Percentiles rank a stretch among this genome's conserved stretches.
phyloP scores from a whole-genome alignment of 768 basidiomycete genomes.

The Asterophora lycoperdoides region DNA sequence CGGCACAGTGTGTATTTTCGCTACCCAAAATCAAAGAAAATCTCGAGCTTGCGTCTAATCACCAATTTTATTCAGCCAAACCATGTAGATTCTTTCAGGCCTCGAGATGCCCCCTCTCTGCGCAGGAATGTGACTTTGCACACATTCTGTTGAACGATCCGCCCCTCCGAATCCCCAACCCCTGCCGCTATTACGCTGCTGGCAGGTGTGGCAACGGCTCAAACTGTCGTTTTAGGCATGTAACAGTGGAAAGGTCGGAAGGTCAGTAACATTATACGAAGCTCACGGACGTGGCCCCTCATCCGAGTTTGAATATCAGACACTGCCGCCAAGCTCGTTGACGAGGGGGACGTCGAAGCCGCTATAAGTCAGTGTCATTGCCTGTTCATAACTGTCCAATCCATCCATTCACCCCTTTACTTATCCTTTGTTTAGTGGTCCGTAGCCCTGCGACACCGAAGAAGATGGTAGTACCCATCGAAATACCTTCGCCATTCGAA shows the following conservation, averaged over 20 bases:
- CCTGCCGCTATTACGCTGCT: constrained; percentile 33
- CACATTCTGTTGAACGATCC: constrained; percentile 33
- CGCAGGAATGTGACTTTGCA: constrained; percentile 44
- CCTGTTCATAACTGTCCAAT: neutral
- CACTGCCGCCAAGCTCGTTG: neutral
- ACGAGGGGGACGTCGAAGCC: neutral
- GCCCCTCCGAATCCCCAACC: constrained; percentile 17
- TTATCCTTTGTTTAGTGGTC: neutral
- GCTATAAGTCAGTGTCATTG: neutral
- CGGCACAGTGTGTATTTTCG: constrained; percentile 33
- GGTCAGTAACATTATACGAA: constrained; percentile 8
- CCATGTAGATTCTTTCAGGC: constrained; percentile 47
- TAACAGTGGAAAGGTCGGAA: constrained; percentile 11
- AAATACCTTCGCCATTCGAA: constrained; percentile 1
- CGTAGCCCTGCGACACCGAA: neutral
- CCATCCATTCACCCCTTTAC: neutral
- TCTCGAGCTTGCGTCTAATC: constrained; percentile 10
- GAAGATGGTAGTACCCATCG: neutral
- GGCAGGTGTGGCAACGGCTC: constrained; percentile 35
- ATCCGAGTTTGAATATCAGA: neutral
- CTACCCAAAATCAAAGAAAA: constrained; percentile 1
- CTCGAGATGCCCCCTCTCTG: constrained; percentile 38
- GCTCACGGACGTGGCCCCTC: neutral
- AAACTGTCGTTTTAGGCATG: constrained; percentile 36
- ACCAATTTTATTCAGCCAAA: constrained; percentile 32